Conservation (phyloP, 2,329 filamentous ascomycete genomes). For the Fusarium sp. region DNA sequence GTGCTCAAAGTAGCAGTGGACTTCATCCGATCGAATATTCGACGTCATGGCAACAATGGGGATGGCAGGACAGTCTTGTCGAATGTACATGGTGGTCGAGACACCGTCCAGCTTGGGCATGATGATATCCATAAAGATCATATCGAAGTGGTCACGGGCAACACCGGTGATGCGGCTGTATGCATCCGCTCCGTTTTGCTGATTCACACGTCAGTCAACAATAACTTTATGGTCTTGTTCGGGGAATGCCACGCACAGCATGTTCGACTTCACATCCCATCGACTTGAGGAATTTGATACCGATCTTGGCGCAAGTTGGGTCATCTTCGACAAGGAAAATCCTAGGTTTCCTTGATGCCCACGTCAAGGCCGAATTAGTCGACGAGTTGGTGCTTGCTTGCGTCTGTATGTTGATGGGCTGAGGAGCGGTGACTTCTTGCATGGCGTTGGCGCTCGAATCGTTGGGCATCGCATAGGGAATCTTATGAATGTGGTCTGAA, state of each 20-base stretch:
- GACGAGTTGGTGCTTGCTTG: conserved; percentile 36
- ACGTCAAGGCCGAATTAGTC: conserved; percentile 56
- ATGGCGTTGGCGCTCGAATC: conserved; percentile 52
- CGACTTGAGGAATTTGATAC: conserved; percentile 71
- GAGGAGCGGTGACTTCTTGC: conserved; percentile 54
- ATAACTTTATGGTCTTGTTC: neutral
- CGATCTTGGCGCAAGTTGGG: conserved; percentile 72
- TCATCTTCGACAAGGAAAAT: conserved; percentile 92
- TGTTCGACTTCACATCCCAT: conserved; percentile 74
- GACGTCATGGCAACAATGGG: conserved; percentile 99
- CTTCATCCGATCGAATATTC: conserved; percentile 95
- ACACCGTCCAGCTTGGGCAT: conserved; percentile 97
- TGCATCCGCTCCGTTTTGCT: conserved; percentile 83
- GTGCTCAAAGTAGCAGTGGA: conserved; percentile 96
- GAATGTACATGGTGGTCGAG: conserved; percentile 91
- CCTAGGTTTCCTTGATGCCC: conserved; percentile 72
- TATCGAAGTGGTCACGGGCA: conserved; percentile 62
- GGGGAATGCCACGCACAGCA: conserved; percentile 60
- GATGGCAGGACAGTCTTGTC: conserved; percentile 81
- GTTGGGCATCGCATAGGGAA: conserved; percentile 81
- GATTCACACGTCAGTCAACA: conserved; percentile 23
- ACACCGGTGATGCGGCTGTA: conserved; percentile 78
- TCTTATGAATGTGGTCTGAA: conserved; percentile 92
- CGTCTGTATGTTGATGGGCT: conserved; percentile 43
- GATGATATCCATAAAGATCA: conserved; percentile 92